phyloP scores from a whole-genome alignment of 2,329 filamentous ascomycete genomes.

The Penicillium expansum region DNA sequence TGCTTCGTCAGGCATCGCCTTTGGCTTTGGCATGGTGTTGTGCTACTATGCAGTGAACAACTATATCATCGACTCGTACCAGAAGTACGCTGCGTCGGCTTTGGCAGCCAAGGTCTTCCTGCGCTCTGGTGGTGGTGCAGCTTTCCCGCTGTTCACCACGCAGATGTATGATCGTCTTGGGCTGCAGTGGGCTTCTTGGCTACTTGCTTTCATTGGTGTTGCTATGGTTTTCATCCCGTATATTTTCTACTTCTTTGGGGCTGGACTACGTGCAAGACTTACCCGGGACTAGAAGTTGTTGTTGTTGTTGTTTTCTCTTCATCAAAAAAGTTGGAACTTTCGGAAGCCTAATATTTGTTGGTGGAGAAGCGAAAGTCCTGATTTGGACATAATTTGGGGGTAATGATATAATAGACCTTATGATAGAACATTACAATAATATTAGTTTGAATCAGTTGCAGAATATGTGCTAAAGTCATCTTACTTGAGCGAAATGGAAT shows the following conservation, averaged over 20 bases:
- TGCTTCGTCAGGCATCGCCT: conserved; percentile 59
- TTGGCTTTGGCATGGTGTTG: conserved; percentile 78
- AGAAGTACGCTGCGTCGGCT: conserved; percentile 43
- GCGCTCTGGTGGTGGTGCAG: conserved; percentile 64
- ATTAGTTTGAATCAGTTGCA: background rate
- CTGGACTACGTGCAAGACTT: conserved; percentile 15
- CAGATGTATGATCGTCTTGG: conserved; percentile 72
- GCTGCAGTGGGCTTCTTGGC: conserved; percentile 68
- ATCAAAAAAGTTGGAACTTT: background rate
- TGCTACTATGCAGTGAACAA: conserved; percentile 72
- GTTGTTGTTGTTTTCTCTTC: background rate
- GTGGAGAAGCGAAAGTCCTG: background rate
- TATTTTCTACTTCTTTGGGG: conserved; percentile 21
- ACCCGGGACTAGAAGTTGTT: background rate
- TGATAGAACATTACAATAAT: background rate
- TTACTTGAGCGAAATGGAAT: background rate
- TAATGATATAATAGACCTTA: background rate
- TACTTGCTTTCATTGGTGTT: conserved; percentile 58
- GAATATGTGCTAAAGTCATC: background rate
- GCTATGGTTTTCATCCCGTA: conserved; percentile 25
- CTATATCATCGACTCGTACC: conserved; percentile 66
- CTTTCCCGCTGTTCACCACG: conserved; percentile 69
- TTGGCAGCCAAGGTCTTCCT: conserved; percentile 49
- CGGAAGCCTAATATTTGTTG: background rate
- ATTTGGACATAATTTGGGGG: background rate